phyloP scores from a whole-genome alignment of 805 yeast species.

The Saccharomycopsis sp. region DNA sequence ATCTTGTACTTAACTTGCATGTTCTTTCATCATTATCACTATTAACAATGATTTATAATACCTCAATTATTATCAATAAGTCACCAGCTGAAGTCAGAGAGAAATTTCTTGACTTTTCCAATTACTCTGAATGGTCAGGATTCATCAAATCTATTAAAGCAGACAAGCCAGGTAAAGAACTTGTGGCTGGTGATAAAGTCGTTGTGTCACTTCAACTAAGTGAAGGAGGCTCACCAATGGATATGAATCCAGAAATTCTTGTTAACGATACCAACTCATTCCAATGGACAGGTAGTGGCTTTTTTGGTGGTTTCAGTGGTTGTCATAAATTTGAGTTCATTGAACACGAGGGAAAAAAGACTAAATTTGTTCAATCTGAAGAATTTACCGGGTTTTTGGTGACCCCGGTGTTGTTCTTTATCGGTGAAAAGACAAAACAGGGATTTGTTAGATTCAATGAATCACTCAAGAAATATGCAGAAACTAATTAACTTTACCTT shows the following conservation, averaged over 20 bases:
- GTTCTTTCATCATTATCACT: too few species aligned
- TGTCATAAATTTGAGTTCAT: conserved; percentile 2
- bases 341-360: conserved; percentile 1
- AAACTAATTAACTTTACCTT: not conserved
- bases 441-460: conserved; percentile 8
- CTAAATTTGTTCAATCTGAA: conserved; percentile 8
- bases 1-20: too few species aligned
- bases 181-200: not conserved
- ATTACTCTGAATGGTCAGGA: conserved; percentile 2
- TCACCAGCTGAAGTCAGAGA: conserved; percentile 3
- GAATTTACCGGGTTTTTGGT: not conserved
- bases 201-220: not conserved
- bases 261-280: not conserved
- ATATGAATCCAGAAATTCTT: conserved; percentile 3
- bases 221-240: not conserved
- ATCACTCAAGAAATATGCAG: conserved; percentile 1
- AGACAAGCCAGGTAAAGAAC: not conserved
- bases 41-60: not conserved
- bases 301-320: not conserved
- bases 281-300: conserved; percentile 1
- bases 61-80: conserved; percentile 2
- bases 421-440: not conserved
- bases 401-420: not conserved
- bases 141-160: not conserved
- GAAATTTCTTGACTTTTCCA: not conserved